Base-by-base conservation (phyloP, 345 rosid genomes). In the Microcos paniculata region DNA sequence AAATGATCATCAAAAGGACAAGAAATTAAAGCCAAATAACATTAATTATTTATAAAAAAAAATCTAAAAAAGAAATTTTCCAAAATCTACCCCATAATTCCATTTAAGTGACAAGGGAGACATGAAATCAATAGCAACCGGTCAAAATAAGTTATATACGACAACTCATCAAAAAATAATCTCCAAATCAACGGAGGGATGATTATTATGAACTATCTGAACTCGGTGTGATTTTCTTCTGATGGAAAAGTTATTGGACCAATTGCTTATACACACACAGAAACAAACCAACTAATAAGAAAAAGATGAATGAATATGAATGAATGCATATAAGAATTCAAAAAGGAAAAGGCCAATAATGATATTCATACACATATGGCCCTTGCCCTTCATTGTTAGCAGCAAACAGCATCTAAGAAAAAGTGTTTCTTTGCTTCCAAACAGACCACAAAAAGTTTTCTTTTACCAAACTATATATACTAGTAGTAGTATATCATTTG, bases 271-370 rank as follows among this genome's bases (percentile, higher is more conserved):
- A 78, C 75, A 56, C 77, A 64, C 73, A 72, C 66, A 70, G 26
- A 68, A 82, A 77, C 82, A 79, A 84, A 75, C 76, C 74, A 28
- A 64, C 45, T 38, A 45, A 70, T 51, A 46, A 40, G 30, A 61
- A 75, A 76, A 59, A 69, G 21, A 78, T 49, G 40, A 26, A 35
- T 35, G 6, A 3, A 35, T 35, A 3, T 35, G 2, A 4, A 35
- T 35, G 6, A 4, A 35, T 52, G 42, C 26, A 55, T 56, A 28
- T 40, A 69, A 62, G 78, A 81, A 16, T 59, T 49, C 73, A 33
- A 72, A 81, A 79, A 77, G 80, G 58, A 66, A 79, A 62, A 70
- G 24, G 71, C 62, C 78, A 79, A 80, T 75, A 77, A 82, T 84
- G 80, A 64, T n/a, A 3, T 30, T 31, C 11, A 10, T 45, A 45